Conservation (phyloP, 805 yeast genomes). For the Citeromyces nyonsensis region DNA sequence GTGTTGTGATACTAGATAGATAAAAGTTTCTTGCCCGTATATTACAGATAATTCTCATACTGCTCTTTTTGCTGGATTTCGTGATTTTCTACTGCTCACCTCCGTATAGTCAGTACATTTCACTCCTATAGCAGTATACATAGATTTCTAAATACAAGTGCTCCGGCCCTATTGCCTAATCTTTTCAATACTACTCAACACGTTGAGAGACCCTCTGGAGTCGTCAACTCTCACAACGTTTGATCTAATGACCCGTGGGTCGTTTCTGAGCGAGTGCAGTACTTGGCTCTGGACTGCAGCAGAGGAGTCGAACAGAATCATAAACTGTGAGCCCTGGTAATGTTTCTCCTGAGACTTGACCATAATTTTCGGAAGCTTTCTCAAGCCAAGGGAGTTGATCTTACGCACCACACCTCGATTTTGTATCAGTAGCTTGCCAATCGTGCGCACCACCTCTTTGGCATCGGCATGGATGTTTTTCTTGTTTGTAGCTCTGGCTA, state of each 20-base stretch:
- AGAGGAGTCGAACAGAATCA: constrained; percentile 77
- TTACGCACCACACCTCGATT: constrained; percentile 92
- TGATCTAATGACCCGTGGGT: constrained; percentile 83
- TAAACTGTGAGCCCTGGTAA: constrained; percentile 80
- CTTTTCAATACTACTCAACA: not conserved
- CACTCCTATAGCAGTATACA: too few relatives aligned
- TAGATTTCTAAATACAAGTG: too few relatives aligned
- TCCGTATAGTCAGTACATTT: too few relatives aligned
- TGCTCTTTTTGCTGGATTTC: too few relatives aligned
- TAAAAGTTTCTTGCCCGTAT: too few relatives aligned
- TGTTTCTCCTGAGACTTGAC: constrained; percentile 80
- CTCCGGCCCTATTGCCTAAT: too few relatives aligned
- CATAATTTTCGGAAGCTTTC: constrained; percentile 66
- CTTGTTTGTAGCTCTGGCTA: constrained; percentile 66
- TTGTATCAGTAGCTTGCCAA: constrained; percentile 69
- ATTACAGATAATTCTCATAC: too few relatives aligned
- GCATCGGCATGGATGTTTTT: constrained; percentile 40
- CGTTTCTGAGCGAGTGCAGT: constrained; percentile 62
- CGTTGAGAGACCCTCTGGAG: constrained; percentile 1
- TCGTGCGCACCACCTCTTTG: constrained; percentile 36
- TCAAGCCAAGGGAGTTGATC: constrained; percentile 65
- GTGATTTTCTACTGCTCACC: too few relatives aligned
- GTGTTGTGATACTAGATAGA: too few relatives aligned
- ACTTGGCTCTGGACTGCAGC: constrained; percentile 80
- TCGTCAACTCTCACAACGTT: constrained; percentile 51